phyloP scores from a whole-genome alignment of 2,329 filamentous ascomycete genomes.

The Lasiodiplodia sp. region DNA sequence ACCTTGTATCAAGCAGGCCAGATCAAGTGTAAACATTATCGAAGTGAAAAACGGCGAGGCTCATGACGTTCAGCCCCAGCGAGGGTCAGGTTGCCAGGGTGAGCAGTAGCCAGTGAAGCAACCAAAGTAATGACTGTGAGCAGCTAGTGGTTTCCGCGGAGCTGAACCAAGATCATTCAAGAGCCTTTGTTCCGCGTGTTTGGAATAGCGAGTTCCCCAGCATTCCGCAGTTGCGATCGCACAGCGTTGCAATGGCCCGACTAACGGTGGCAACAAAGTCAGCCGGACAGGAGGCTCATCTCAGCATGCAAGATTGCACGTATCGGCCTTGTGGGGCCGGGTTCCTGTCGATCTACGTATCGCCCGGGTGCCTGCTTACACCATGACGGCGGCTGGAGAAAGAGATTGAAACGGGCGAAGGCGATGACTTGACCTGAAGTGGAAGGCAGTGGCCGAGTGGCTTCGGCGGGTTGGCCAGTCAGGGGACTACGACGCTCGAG shows the following conservation, averaged over 20 bases:
- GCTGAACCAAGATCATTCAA: neutral
- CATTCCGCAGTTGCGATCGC: neutral
- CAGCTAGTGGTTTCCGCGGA: neutral
- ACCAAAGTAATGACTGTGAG: neutral
- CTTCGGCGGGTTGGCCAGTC: neutral
- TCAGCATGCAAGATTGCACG: neutral
- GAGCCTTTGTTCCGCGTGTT: conserved; percentile 1
- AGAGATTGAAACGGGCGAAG: neutral
- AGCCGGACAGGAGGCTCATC: neutral
- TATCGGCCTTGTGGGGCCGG: neutral
- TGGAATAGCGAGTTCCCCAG: neutral
- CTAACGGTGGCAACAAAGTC: neutral
- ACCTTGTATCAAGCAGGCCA: too few species aligned
- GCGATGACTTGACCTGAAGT: neutral
- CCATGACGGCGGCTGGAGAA: neutral
- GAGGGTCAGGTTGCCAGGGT: too few species aligned
- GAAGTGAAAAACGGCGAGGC: too few species aligned
- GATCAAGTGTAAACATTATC: too few species aligned
- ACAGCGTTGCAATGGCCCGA: neutral
- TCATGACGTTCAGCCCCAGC: too few species aligned
- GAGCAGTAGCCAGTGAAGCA: too few species aligned
- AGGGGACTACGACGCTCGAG: neutral
- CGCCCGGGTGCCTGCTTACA: neutral
- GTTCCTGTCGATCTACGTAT: neutral
- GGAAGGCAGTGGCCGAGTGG: neutral